Percentiles rank a stretch among this genome's conserved stretches.
Conservation (phyloP, 805 yeast genomes). For the Blastobotrys americana region DNA sequence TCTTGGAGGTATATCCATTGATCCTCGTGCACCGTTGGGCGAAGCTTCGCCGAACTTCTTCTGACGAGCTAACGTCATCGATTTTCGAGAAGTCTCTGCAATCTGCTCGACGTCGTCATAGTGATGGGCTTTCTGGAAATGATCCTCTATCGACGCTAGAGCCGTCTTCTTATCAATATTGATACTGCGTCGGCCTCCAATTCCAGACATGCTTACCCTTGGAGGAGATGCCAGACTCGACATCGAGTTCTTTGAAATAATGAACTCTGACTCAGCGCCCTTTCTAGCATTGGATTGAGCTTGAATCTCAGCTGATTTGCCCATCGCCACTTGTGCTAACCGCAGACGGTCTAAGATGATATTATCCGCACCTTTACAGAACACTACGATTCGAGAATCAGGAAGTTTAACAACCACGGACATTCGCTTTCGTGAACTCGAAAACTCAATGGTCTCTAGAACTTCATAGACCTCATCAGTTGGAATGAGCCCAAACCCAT, state of each 20-base stretch:
- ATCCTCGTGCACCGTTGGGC: conserved; percentile 7
- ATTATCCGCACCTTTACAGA: conserved; percentile 96
- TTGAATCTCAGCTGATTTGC: conserved; percentile 59
- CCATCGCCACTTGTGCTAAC: conserved; percentile 49
- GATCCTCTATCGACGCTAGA: conserved; percentile 23
- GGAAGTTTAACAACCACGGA: conserved; percentile 77
- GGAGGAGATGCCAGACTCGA: conserved; percentile 35
- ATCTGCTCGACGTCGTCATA: conserved; percentile 25
- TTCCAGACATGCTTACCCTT: neutral
- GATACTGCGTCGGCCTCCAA: conserved; percentile 21
- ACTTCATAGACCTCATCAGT: conserved; percentile 63
- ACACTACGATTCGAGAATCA: conserved; percentile 60
- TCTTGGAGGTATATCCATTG: no score
- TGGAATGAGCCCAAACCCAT: conserved; percentile 65
- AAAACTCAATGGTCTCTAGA: conserved; percentile 75
- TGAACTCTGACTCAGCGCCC: conserved; percentile 64
- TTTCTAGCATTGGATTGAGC: conserved; percentile 54
- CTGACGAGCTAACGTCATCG: conserved; percentile 22
- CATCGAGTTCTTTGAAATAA: conserved; percentile 45
- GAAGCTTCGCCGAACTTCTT: conserved; percentile 19
- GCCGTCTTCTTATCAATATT: conserved; percentile 24
- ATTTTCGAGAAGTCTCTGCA: conserved; percentile 23
- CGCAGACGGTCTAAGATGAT: conserved; percentile 69
- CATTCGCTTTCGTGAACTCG: conserved; percentile 89
- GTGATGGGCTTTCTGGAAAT: conserved; percentile 21